These are phyloP conservation scores for Luvunga scandens DNA, from an alignment of 345 rosid genomes.

Conservation along the genomic window DNA sequence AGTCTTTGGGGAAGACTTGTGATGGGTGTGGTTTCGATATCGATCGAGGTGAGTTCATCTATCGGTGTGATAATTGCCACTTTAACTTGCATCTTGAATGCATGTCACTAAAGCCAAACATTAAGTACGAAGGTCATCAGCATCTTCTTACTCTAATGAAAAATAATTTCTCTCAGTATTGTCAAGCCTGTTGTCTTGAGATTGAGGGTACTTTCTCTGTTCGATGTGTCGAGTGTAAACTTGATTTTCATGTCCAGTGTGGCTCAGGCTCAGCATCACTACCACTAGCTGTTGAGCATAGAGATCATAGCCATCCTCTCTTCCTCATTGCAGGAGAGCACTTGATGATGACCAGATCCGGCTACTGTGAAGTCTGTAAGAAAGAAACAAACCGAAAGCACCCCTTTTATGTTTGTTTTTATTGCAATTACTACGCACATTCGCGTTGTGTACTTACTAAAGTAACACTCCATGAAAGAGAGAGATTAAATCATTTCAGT, in stretches of 20 bases:
- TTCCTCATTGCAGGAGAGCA: too few relatives aligned
- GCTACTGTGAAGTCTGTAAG: too few relatives aligned
- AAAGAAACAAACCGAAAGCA: too few relatives aligned
- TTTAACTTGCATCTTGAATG: background rate
- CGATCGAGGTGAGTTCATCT: background rate
- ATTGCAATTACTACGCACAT: too few relatives aligned
- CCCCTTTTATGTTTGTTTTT: too few relatives aligned
- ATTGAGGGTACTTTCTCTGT: background rate
- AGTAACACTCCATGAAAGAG: too few relatives aligned
- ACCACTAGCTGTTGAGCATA: too few relatives aligned
- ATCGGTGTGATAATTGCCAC: background rate
- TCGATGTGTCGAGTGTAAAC: background rate
- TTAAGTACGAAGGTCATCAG: background rate
- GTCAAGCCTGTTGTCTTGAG: background rate
- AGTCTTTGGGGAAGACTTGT: background rate
- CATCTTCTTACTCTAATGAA: background rate
- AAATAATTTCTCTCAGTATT: background rate
- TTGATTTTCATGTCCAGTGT: background rate
- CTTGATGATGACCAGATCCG: too few relatives aligned
- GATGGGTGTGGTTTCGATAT: background rate
- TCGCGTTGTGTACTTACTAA: too few relatives aligned
- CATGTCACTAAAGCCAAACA: background rate
- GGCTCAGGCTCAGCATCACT: background rate
- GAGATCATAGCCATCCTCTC: too few relatives aligned
- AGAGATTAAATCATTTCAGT: too few relatives aligned